phyloP scores from a whole-genome alignment of 345 rosid species.

The Noccaea bulbosa region DNA sequence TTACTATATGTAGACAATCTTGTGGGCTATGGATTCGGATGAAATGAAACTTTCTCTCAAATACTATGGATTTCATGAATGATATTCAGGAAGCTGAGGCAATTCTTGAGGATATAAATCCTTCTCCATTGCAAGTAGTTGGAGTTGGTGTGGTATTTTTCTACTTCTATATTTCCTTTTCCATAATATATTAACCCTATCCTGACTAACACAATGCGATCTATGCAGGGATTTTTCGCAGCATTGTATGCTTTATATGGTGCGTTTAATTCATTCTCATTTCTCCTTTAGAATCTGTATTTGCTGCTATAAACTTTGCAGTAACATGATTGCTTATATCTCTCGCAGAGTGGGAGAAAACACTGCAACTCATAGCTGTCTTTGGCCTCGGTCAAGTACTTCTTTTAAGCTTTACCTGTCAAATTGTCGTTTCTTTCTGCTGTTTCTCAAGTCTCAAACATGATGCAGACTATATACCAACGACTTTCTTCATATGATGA shows the following conservation, averaged over 20 bases:
- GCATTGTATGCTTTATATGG: slow-evolving; percentile 67
- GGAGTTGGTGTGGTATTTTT: slow-evolving; percentile 78
- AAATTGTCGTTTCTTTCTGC: background rate
- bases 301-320: slow-evolving; percentile 17
- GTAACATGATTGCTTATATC: slow-evolving; percentile 22
- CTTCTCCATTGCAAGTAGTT: slow-evolving; percentile 72
- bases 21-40: background rate
- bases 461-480: slow-evolving; percentile 65
- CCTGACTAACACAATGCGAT: slow-evolving; percentile 21
- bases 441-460: slow-evolving; percentile 26
- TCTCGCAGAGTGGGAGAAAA: slow-evolving; percentile 88
- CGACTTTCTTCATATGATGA: slow-evolving; percentile 68
- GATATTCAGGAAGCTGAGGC: slow-evolving; percentile 86
- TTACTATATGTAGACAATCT: slow-evolving; percentile 11
- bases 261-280: slow-evolving; percentile 44
- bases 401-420: background rate
- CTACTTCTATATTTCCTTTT: slow-evolving; percentile 1
- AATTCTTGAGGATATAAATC: slow-evolving; percentile 75
- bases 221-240: slow-evolving; percentile 65
- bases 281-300: slow-evolving; percentile 1
- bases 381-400: slow-evolving; percentile 77
- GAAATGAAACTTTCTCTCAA: background rate
- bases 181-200: background rate
- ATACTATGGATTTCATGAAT: background rate
- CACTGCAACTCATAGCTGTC: slow-evolving; percentile 77